Percentiles rank a stretch among this genome's conserved stretches.
These are phyloP conservation scores for Coemansia sp. DNA, from an alignment of 192 early-diverging fungal species.

Conservation along the genomic window DNA sequence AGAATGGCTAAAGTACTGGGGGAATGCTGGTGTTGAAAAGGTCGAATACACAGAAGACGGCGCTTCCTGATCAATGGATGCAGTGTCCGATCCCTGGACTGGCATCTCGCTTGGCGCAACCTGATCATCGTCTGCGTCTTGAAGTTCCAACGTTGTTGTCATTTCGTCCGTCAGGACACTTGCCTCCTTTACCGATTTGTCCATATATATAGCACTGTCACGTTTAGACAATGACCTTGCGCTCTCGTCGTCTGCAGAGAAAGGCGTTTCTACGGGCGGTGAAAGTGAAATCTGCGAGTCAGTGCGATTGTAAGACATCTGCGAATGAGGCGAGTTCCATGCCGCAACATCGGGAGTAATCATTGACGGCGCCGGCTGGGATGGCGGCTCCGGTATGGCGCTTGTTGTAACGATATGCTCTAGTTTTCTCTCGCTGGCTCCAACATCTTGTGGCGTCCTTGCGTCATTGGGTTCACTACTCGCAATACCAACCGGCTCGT, in stretches of 20 bases:
- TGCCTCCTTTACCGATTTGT: slow-evolving; percentile 14
- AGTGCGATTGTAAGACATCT: slow-evolving; percentile 41
- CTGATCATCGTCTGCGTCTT: slow-evolving; percentile 8
- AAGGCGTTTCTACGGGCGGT: slow-evolving; percentile 2
- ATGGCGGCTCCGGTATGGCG: background rate
- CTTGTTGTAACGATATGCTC: background rate
- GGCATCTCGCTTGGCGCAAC: background rate
- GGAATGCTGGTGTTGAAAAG: slow-evolving; percentile 46
- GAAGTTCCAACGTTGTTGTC: background rate
- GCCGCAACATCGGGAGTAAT: slow-evolving; percentile 4
- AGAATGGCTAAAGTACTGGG: slow-evolving; percentile 43
- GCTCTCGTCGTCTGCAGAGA: slow-evolving; percentile 5
- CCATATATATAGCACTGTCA: slow-evolving; percentile 50
- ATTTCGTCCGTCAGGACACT: background rate
- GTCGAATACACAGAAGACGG: slow-evolving; percentile 24
- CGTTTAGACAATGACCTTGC: slow-evolving; percentile 22
- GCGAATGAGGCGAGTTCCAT: slow-evolving; percentile 36
- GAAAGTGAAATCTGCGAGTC: slow-evolving; percentile 35
- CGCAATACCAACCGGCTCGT: background rate
- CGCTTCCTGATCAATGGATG: background rate
- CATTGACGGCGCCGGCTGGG: background rate
- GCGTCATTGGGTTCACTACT: background rate
- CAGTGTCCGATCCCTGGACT: slow-evolving; percentile 7
- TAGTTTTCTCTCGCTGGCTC: background rate
- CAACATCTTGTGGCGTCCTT: background rate